Evolutionary conservation across 2,329 filamentous ascomycete species (phyloP), one percentile per base, ranked within the genome.

Genomic region (Capronia coronata): DNA sequence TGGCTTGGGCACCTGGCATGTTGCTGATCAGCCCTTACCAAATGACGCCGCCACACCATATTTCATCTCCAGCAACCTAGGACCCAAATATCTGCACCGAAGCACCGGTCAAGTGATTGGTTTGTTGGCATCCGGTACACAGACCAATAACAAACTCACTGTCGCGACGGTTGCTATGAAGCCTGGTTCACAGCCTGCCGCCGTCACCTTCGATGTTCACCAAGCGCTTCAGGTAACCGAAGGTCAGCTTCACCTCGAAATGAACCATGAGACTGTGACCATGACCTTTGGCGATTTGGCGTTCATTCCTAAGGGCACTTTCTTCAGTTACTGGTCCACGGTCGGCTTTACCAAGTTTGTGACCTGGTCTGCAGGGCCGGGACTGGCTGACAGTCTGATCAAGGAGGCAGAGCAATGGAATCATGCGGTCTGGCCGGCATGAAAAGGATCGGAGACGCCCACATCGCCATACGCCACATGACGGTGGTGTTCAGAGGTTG

Each of bases 41-140:
- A 32, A 44, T 10, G 51, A 54, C 39, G 14, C 48, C 9, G 21
- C 29, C 7, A 32, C 48, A 22, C 34, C 54, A 14, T 57, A 57
- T 41, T 57, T 54, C 39, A 40, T 57, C 25, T 54, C 54, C 42
- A 57, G 54, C 54, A 57, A 57, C 30, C 47, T 48, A 18, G 54
- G 54, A 9, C 54, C 54, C n/a, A 57, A 57, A 37, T 57, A 52
- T 39, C 48, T 57, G 5, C 48, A 51, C 9, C 51, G 43, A 3
- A 40, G 38, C 9, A 23, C 25, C 1, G 49, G 43, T 16, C 43
- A 51, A 34, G 51, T 57, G 18, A 39, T 57, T 27, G 45, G 32
- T 23, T 48, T 49, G 27, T 48, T 57, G 27, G 54, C 51, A 29
- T 51, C 51, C 3, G 27, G 21, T n/a, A 47, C 51, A 16, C 51